Evolutionary conservation across 2,329 filamentous ascomycete genomes (phyloP).

Genomic region (Cordyceps farinosa): DNA sequence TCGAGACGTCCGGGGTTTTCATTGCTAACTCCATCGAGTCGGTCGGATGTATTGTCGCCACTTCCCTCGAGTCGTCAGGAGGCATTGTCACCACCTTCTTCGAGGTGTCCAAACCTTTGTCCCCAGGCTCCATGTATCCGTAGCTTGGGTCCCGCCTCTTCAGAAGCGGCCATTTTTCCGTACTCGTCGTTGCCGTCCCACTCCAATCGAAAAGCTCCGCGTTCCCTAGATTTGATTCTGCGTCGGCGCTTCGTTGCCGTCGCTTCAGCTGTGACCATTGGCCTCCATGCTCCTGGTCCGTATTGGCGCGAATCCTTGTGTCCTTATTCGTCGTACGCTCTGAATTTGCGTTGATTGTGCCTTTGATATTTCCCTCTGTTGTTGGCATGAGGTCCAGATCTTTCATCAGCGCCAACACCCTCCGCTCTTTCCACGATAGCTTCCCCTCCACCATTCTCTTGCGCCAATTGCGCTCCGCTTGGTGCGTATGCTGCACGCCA

Average conservation of each 20-base stretch:
- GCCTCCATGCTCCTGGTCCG: neutral
- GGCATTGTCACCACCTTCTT: too few species aligned
- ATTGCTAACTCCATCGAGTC: neutral
- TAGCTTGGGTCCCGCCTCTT: constrained; percentile 6
- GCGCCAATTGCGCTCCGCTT: neutral
- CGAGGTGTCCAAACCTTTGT: neutral
- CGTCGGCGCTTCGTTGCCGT: neutral
- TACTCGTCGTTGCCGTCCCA: too few species aligned
- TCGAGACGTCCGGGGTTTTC: neutral
- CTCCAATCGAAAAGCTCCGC: neutral
- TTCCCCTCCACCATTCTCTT: neutral
- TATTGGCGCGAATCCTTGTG: neutral
- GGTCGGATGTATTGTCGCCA: too few species aligned
- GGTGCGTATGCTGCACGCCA: neutral
- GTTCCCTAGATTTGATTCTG: neutral
- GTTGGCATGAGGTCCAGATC: neutral
- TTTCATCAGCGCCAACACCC: neutral
- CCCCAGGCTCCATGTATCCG: neutral
- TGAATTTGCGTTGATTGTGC: neutral
- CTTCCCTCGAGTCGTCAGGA: neutral
- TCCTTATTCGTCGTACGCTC: neutral
- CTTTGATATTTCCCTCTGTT: neutral
- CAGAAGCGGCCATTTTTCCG: constrained; percentile 13
- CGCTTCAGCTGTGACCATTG: neutral
- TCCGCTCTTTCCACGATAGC: neutral